These are phyloP conservation scores for Chlorella variabilis DNA, from an alignment of 163 green algal genomes.

Conservation along the genomic window DNA sequence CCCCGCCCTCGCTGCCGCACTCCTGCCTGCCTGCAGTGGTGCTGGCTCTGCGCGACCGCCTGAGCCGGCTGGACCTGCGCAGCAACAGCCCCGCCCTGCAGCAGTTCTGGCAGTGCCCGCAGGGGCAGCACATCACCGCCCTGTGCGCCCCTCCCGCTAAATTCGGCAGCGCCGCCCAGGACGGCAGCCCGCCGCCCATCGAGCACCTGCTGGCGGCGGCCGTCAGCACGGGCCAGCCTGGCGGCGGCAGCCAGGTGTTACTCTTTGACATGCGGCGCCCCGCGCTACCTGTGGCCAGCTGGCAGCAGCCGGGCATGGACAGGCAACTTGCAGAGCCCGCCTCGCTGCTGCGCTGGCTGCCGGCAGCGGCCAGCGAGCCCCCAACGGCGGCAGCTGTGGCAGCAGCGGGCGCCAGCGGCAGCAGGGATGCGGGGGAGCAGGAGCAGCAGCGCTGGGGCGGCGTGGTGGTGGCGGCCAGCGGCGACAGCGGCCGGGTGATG, in stretches of 20 bases:
- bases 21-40: not conserved
- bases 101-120: constrained; percentile 27
- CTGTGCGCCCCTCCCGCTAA: not conserved
- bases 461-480: not conserved
- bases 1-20: not conserved
- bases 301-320: constrained; percentile 26
- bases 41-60: constrained; percentile 5
- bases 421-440: not conserved
- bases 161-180: not conserved
- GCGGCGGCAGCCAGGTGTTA: constrained; percentile 6
- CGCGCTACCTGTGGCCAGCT: constrained; percentile 8
- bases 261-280: constrained; percentile 40
- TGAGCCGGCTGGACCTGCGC: constrained; percentile 13
- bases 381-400: not conserved
- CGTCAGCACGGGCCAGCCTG: not conserved
- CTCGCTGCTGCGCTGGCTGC: constrained; percentile 27
- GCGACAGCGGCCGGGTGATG: not conserved
- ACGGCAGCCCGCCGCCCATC: no score
- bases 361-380: not conserved
- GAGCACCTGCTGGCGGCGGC: constrained; percentile 24
- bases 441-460: not conserved
- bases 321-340: not conserved
- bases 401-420: not conserved
- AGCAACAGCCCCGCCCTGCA: not conserved
- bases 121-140: constrained; percentile 20